Evolutionary conservation across 352 stramenopile genomes (phyloP).

Genomic region (Halophytophthora batemanensis): DNA sequence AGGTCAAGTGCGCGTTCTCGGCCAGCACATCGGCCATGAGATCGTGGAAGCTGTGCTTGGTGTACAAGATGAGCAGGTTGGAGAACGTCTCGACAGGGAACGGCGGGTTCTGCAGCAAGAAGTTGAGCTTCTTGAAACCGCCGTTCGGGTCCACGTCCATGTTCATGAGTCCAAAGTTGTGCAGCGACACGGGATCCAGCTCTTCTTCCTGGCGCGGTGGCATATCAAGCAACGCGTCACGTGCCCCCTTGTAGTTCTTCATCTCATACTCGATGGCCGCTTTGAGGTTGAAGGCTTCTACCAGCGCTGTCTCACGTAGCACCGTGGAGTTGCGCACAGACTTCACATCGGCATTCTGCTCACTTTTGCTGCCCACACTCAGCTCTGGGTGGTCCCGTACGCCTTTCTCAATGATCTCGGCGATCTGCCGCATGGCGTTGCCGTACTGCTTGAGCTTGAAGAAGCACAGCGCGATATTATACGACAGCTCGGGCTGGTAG

Average conservation of each 20-base stretch:
- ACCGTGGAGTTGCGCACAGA: slow-evolving; percentile 92
- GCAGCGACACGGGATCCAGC: slow-evolving; percentile 89
- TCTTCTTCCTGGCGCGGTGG: slow-evolving; percentile 89
- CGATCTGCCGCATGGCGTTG: slow-evolving; percentile 89
- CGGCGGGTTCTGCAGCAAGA: slow-evolving; percentile 91
- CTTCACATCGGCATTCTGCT: slow-evolving; percentile 82
- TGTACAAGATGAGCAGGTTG: slow-evolving; percentile 94
- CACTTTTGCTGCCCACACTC: slow-evolving; percentile 91
- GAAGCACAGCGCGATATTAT: slow-evolving; percentile 95
- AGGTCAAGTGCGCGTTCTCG: slow-evolving; percentile 92
- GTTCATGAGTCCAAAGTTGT: slow-evolving; percentile 92
- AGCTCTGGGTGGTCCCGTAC: slow-evolving; percentile 92
- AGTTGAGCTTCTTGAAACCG: slow-evolving; percentile 95
- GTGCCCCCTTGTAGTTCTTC: slow-evolving; percentile 88
- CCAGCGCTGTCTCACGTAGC: slow-evolving; percentile 89
- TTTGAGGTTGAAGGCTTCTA: slow-evolving; percentile 96
- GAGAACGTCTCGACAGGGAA: slow-evolving; percentile 95
- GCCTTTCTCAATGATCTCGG: slow-evolving; percentile 93
- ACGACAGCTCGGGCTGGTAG: slow-evolving; percentile 91
- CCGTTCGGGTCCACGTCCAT: slow-evolving; percentile 92
- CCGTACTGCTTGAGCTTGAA: slow-evolving; percentile 93
- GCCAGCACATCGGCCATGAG: slow-evolving; percentile 95
- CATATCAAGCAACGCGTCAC: slow-evolving; percentile 92
- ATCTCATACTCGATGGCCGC: slow-evolving; percentile 94
- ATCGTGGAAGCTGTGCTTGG: slow-evolving; percentile 94